Evolutionary conservation across 2,329 filamentous ascomycete genomes (phyloP), one percentile per base, ranked within the genome.

Genomic region (Fusarium robinianum): DNA sequence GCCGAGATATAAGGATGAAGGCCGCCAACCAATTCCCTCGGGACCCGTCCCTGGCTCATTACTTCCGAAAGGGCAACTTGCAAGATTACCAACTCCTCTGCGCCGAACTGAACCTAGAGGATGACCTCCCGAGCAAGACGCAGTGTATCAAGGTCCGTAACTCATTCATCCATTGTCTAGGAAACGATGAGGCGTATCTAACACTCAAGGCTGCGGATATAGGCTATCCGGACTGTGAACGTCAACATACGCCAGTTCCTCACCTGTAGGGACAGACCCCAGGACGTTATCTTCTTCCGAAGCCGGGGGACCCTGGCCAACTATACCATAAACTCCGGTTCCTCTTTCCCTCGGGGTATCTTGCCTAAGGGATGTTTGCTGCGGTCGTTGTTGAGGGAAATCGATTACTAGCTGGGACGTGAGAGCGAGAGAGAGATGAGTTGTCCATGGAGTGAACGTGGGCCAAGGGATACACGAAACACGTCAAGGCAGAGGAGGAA

Each of bases 191-290:
- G n/a, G n/a, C n/a, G n/a, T n/a, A n/a, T n/a, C n/a, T n/a, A n/a
- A n/a, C n/a, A 16, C 4, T 16, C 19, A 14, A 16, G 10, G 7
- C 18, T 8, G 6, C 16, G 7, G n/a, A 16, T 16, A n/a, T 22
- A 78, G 75, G 72, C 67, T 3, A 58, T 78, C 2, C 56, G 55
- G n/a, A 51, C 33, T 0, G 61, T 77, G 5, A 69, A 71, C 58
- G 67, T 79, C 44, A 79, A 79, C 45, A 78, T 79, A 24, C 49
- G 47, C 18, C 76, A 80, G 57, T 74, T 80, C 42, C 58, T 80
- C 6, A 50, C 62, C 1, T 69, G 67, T 8, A 40, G 68, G 16
- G 41, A 56, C 5, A 49, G 44, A 9, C 63, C 61, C 1, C 31
- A 47, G 1, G 41, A 33, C 0, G 63, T 73, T 3, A 47, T 11